phyloP scores from a whole-genome alignment of 495 filamentous ascomycete species.

The Xanthoparmelia taractica region DNA sequence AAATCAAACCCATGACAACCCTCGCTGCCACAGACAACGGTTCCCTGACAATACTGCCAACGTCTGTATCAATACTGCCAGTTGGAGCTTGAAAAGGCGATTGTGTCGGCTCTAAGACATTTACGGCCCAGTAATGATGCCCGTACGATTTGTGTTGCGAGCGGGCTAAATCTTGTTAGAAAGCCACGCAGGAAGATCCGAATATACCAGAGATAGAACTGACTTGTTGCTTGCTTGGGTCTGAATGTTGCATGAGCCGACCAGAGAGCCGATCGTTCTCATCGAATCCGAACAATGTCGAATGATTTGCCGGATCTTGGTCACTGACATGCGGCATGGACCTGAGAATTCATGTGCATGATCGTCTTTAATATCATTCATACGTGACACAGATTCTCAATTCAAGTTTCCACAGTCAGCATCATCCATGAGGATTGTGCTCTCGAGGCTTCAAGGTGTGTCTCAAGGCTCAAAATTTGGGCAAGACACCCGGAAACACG shows the following conservation, averaged over 20 bases:
- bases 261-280: slow-evolving; percentile 7
- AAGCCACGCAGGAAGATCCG: slow-evolving; percentile 1
- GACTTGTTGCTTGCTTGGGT: slow-evolving; percentile 14
- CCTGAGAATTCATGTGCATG: neutral
- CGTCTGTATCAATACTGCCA: neutral
- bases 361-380: too few species aligned
- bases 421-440: too few species aligned
- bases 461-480: too few species aligned
- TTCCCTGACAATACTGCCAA: neutral
- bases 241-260: slow-evolving; percentile 9
- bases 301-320: slow-evolving; percentile 9
- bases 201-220: slow-evolving; percentile 2
- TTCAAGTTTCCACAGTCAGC: too few species aligned
- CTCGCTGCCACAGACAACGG: slow-evolving; percentile 1
- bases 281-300: slow-evolving; percentile 1
- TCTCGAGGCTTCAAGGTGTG: too few species aligned
- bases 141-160: slow-evolving; percentile 6
- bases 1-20: slow-evolving; percentile 9
- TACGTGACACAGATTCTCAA: too few species aligned
- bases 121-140: slow-evolving; percentile 1
- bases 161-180: slow-evolving; percentile 4
- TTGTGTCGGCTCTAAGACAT: slow-evolving; percentile 1
- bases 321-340: slow-evolving; percentile 9
- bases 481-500: too few species aligned
- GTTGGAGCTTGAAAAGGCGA: slow-evolving; percentile 3